Evolutionary conservation across 2,329 filamentous ascomycete species (phyloP).

Genomic region (Balansia obtecta): DNA sequence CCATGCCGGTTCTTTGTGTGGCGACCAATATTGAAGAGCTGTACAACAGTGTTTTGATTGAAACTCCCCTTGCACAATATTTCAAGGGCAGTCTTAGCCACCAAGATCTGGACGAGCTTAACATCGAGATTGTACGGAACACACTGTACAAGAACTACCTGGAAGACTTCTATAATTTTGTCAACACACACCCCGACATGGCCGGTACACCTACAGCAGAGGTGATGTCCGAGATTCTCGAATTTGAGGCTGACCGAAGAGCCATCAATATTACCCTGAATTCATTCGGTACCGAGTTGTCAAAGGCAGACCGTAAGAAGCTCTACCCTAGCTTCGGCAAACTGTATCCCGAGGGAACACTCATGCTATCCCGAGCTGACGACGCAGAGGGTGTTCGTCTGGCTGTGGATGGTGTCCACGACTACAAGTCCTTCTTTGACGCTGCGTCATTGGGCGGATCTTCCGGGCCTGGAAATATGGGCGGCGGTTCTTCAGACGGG

Average conservation of each 20-base stretch:
- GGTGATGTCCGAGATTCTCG: constrained; percentile 89
- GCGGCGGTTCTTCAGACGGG: constrained; percentile 64
- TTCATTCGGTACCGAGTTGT: constrained; percentile 92
- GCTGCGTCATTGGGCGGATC: constrained; percentile 67
- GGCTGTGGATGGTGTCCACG: constrained; percentile 81
- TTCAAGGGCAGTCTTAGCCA: constrained; percentile 96
- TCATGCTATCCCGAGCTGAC: constrained; percentile 91
- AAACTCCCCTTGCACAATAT: constrained; percentile 89
- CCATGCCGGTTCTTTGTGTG: constrained; percentile 93
- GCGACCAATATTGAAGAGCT: constrained; percentile 97
- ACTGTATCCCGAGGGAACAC: constrained; percentile 83
- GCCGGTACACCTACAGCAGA: constrained; percentile 79
- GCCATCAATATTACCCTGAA: constrained; percentile 99
- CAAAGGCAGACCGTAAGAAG: constrained; percentile 89
- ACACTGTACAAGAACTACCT: constrained; percentile 99
- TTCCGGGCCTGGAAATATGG: constrained; percentile 71
- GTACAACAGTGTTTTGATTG: constrained; percentile 94
- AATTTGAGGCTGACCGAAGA: constrained; percentile 92
- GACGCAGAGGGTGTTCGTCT: constrained; percentile 88
- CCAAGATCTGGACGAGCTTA: constrained; percentile 94
- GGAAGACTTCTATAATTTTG: constrained; percentile 92
- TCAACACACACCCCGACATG: constrained; percentile 81
- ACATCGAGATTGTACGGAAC: constrained; percentile 98
- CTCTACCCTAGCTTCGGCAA: constrained; percentile 87
- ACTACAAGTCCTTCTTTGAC: constrained; percentile 96